These are phyloP conservation scores for Neonectria ditissima DNA, from an alignment of 2,329 filamentous ascomycete genomes.

Conservation along the genomic window DNA sequence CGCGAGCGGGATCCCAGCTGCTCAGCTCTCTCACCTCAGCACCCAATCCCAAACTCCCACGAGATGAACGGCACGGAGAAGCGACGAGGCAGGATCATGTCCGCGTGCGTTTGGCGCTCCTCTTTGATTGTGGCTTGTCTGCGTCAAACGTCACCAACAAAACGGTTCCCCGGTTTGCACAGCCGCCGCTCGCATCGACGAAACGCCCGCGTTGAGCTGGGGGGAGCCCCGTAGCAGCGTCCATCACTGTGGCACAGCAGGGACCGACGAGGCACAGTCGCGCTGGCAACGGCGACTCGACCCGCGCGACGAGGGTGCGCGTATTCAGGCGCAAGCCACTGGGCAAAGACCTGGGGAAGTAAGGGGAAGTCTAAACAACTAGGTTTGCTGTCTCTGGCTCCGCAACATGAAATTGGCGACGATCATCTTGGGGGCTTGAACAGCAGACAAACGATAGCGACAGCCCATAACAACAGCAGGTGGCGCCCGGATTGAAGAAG, in stretches of 20 bases:
- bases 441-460: conserved; percentile 15
- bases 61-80: conserved; percentile 5
- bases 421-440: conserved; percentile 15
- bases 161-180: conserved; percentile 33
- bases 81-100: conserved; percentile 9
- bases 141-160: conserved; percentile 37
- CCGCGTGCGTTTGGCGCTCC: conserved; percentile 27
- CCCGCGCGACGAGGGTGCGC: conserved; percentile 8
- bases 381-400: conserved; percentile 8
- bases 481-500: conserved; percentile 1
- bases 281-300: not conserved
- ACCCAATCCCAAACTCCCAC: conserved; percentile 22
- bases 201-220: conserved; percentile 19
- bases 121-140: conserved; percentile 37
- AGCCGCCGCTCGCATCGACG: conserved; percentile 18
- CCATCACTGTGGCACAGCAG: conserved; percentile 40
- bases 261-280: not conserved
- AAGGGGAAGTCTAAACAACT: conserved; percentile 7
- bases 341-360: conserved; percentile 16
- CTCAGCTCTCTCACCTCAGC: conserved; percentile 17
- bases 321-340: conserved; percentile 13
- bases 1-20: conserved; percentile 17
- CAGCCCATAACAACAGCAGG: conserved; percentile 14
- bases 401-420: conserved; percentile 23
- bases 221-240: conserved; percentile 27